phyloP scores from a whole-genome alignment of 139 green algal species.

The Tetraselmis striata region DNA sequence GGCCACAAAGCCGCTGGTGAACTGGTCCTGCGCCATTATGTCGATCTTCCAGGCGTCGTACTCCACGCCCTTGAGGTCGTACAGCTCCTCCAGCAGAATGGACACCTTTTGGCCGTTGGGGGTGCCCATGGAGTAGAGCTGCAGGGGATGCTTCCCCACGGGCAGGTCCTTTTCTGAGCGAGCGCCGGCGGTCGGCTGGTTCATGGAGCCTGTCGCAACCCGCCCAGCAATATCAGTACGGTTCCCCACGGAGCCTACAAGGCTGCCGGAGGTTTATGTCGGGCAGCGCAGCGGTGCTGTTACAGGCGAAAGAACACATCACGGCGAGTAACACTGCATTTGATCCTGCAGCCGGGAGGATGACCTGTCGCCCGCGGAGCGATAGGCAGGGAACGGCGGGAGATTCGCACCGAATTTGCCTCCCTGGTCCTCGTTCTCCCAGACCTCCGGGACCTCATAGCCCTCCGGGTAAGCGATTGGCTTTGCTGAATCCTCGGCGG shows the following conservation, averaged over 20 bases:
- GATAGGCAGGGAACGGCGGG: no score
- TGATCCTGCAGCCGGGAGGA: no score
- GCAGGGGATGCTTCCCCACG: conserved; percentile 13
- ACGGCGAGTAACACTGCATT: no score
- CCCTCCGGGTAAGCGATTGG: neutral
- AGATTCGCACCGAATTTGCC: neutral
- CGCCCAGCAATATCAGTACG: no score
- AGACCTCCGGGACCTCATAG: neutral
- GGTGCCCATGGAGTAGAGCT: conserved; percentile 40
- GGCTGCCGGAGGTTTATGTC: no score
- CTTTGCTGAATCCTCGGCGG: neutral
- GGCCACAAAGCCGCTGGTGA: conserved; percentile 30
- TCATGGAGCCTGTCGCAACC: conserved; percentile 9
- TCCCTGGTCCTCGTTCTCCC: neutral
- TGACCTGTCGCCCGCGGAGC: no score
- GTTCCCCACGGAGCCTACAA: no score
- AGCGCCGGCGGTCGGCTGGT: conserved; percentile 18
- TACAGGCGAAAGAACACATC: no score
- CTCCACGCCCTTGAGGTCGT: conserved; percentile 11
- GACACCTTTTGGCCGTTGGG: conserved; percentile 41
- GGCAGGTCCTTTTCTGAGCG: conserved; percentile 4
- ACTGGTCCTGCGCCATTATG: conserved; percentile 39
- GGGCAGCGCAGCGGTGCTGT: no score
- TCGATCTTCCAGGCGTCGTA: conserved; percentile 39
- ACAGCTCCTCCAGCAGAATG: conserved; percentile 41